Base-by-base conservation (phyloP, 305 asterid genomes). In the Fraxinus latifolia region DNA sequence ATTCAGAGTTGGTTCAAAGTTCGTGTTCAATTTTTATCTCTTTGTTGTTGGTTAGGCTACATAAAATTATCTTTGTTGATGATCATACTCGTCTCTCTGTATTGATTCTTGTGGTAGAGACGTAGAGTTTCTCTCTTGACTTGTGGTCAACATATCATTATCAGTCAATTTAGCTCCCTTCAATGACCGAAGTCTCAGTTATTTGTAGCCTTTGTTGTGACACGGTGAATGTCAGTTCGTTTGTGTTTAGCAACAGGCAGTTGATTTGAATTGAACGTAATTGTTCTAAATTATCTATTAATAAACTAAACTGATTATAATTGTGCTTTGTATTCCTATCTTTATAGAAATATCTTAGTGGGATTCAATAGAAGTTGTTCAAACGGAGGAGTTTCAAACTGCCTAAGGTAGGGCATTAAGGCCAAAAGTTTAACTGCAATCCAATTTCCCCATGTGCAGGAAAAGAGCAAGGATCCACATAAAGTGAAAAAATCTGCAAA, bases 381-480 rank as follows among this genome's bases (percentile, higher is more conserved):
- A 11, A 7, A 19, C 27, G 1, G 70, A 60, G 5, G 70, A 60
- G 1, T 60, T 21, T 60, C 31, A 7, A 60, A 60, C 32, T 17
- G 8, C 67, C 11, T 60, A 19, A 23, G 32, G 70, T 60, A 21
- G 70, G 70, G 11, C 14, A 17, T 9, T 34, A 60, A 8, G 44
- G 44, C 72, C 72, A 77, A 14, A 53, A 77, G 7, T 76, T 31
- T 77, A 11, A 33, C 55, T 6, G 55, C 39, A 25, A 79, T 25
- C 6, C 11, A 79, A 79, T 72, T 33, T 72, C 25, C n/a, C 11
- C 27, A 0, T 62, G 34, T 62, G 71, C 84, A 76, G 84, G 84
- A 39, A 37, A 76, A 65, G 27, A 21, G 67, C 76, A 21, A 31
- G 0, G 23, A 17, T n/a, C 76, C 65, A 58, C 68, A 12, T 62